Evolutionary conservation across 2,329 filamentous ascomycete species (phyloP).

Genomic region (Septoria linicola): DNA sequence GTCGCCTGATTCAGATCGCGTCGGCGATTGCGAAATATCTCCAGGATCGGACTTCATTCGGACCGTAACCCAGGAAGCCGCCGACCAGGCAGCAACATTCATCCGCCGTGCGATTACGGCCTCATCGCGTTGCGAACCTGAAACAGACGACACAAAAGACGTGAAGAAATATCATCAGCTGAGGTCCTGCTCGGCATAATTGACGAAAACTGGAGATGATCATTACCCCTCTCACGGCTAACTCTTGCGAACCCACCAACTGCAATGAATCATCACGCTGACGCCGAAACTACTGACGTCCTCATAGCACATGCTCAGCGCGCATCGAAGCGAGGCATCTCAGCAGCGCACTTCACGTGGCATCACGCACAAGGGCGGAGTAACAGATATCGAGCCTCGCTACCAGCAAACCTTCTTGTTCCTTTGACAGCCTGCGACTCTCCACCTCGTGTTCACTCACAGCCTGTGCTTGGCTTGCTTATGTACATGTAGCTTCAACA

Average conservation of each 20-base stretch:
- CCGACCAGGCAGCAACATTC: neutral
- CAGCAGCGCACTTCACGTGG: neutral
- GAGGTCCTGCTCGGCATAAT: neutral
- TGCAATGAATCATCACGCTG: neutral
- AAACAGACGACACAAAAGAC: too few relatives aligned
- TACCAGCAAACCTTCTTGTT: neutral
- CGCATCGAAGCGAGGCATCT: neutral
- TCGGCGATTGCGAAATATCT: slow-evolving; percentile 16
- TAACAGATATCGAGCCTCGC: neutral
- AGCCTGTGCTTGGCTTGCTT: too few relatives aligned
- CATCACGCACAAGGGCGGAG: neutral
- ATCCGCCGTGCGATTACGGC: neutral
- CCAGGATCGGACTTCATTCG: slow-evolving; percentile 2
- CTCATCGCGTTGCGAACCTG: neutral
- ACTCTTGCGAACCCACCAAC: neutral
- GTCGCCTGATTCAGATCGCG: slow-evolving; percentile 2
- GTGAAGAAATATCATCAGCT: too few relatives aligned
- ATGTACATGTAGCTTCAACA: too few relatives aligned
- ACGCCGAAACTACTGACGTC: too few relatives aligned
- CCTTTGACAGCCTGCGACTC: neutral
- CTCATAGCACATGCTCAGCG: neutral
- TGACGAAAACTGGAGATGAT: neutral
- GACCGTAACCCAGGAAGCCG: neutral
- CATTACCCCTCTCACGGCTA: neutral
- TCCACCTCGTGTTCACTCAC: too few relatives aligned